Conservation (phyloP, 306 rosid species). For the Cucumis hystrix region DNA sequence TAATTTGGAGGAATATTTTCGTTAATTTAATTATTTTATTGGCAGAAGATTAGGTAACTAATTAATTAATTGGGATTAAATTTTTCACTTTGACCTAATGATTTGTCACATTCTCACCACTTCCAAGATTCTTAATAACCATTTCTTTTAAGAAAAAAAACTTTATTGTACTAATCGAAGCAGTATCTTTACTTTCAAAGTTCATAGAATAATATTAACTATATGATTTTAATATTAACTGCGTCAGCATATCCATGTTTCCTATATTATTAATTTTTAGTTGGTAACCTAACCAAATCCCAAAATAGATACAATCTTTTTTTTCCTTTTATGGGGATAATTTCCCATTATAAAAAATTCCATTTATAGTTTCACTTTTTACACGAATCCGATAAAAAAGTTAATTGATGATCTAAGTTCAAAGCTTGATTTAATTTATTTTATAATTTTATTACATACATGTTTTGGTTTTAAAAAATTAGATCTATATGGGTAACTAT, state of each 20-base stretch:
- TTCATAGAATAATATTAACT: neutral
- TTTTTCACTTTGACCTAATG: neutral
- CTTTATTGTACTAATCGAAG: neutral
- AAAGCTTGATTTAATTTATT: too few species aligned
- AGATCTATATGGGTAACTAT: too few species aligned
- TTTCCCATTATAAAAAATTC: neutral
- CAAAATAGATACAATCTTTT: neutral
- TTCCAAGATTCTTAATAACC: neutral
- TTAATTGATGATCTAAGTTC: too few species aligned
- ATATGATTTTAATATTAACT: neutral
- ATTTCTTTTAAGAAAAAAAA: neutral
- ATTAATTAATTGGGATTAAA: neutral
- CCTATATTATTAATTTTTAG: neutral
- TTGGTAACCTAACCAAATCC: neutral
- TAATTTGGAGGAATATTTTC: neutral
- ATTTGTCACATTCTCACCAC: neutral
- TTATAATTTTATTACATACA: too few species aligned
- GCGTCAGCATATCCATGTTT: neutral
- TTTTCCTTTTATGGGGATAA: neutral
- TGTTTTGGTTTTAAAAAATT: too few species aligned
- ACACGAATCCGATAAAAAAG: too few species aligned
- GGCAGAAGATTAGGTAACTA: neutral
- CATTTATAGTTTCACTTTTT: too few species aligned
- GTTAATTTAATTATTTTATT: neutral
- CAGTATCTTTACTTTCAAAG: neutral